phyloP scores from a whole-genome alignment of 2,329 filamentous ascomycete genomes.

The Fusarium kyushuense region DNA sequence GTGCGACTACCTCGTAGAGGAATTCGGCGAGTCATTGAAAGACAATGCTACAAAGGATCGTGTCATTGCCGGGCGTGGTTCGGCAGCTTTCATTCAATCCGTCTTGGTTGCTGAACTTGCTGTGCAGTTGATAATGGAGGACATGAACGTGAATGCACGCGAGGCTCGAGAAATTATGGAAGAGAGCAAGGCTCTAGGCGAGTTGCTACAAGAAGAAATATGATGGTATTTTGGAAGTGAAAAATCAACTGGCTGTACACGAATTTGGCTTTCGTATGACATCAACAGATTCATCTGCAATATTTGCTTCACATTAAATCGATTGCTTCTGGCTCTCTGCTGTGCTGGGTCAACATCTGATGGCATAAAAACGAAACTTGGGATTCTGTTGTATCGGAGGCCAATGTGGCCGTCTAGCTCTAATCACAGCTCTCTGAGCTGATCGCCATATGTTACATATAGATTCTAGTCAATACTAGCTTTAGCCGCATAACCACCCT shows the following conservation, averaged over 20 bases:
- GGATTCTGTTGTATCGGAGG: slow-evolving; percentile 27
- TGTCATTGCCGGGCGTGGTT: slow-evolving; percentile 74
- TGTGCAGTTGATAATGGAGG: slow-evolving; percentile 67
- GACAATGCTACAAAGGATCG: slow-evolving; percentile 72
- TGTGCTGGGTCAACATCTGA: neutral
- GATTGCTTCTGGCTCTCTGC: neutral
- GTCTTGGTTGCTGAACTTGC: slow-evolving; percentile 82
- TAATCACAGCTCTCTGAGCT: slow-evolving; percentile 36
- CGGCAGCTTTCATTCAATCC: slow-evolving; percentile 76
- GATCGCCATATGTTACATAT: slow-evolving; percentile 45
- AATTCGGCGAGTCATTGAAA: slow-evolving; percentile 71
- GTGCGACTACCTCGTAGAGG: slow-evolving; percentile 74
- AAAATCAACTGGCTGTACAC: neutral
- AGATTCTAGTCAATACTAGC: slow-evolving; percentile 49
- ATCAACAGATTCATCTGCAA: slow-evolving; percentile 32
- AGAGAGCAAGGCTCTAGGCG: slow-evolving; percentile 75
- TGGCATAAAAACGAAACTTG: slow-evolving; percentile 24
- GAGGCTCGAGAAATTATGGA: slow-evolving; percentile 68
- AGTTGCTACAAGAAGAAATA: slow-evolving; percentile 73
- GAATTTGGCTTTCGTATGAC: neutral
- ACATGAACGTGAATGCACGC: slow-evolving; percentile 60
- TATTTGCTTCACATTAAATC: neutral
- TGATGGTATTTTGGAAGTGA: slow-evolving; percentile 29
- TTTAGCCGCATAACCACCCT: slow-evolving; percentile 30
- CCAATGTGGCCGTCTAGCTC: slow-evolving; percentile 40